phyloP scores from a whole-genome alignment of 208 protist genomes.

The Acanthamoeba quina region DNA sequence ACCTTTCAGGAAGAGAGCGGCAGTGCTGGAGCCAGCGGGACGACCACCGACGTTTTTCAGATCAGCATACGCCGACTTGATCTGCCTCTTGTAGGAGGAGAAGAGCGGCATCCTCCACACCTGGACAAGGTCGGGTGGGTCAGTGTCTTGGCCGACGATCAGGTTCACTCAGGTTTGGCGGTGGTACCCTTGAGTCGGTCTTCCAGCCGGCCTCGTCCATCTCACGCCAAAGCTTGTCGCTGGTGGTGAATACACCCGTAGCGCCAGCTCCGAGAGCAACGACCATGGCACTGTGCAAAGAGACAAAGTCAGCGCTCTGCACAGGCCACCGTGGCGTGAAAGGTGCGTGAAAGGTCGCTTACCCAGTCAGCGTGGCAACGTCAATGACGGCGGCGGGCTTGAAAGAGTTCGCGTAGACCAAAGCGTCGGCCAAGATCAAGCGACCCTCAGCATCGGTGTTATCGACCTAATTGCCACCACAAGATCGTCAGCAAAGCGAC shows the following conservation, averaged over 20 bases:
- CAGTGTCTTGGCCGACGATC: too few relatives aligned
- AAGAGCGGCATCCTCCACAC: slow-evolving; percentile 66
- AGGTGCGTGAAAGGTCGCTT: neutral
- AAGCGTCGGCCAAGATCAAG: slow-evolving; percentile 85
- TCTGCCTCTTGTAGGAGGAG: slow-evolving; percentile 76
- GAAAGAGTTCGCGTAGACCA: slow-evolving; percentile 81
- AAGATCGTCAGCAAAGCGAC: neutral
- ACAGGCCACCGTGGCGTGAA: too few relatives aligned
- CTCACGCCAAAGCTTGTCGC: slow-evolving; percentile 74
- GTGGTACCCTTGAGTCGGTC: neutral
- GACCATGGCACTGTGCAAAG: neutral
- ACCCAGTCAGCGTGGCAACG: slow-evolving; percentile 87
- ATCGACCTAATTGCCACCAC: slow-evolving; percentile 74
- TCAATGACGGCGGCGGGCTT: slow-evolving; percentile 81
- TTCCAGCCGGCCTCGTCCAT: slow-evolving; percentile 51
- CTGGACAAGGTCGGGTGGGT: neutral
- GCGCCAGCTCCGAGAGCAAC: slow-evolving; percentile 76
- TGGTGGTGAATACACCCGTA: slow-evolving; percentile 74
- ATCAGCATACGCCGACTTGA: slow-evolving; percentile 80
- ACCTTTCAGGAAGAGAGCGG: slow-evolving; percentile 84
- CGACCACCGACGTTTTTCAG: slow-evolving; percentile 78
- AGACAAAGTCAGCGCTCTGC: neutral
- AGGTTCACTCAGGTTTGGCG: too few relatives aligned
- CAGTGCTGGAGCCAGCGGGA: slow-evolving; percentile 82
- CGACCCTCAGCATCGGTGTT: slow-evolving; percentile 90